Evolutionary conservation across 2,329 filamentous ascomycete species (phyloP).

Genomic region (Exophiala dermatitidis): DNA sequence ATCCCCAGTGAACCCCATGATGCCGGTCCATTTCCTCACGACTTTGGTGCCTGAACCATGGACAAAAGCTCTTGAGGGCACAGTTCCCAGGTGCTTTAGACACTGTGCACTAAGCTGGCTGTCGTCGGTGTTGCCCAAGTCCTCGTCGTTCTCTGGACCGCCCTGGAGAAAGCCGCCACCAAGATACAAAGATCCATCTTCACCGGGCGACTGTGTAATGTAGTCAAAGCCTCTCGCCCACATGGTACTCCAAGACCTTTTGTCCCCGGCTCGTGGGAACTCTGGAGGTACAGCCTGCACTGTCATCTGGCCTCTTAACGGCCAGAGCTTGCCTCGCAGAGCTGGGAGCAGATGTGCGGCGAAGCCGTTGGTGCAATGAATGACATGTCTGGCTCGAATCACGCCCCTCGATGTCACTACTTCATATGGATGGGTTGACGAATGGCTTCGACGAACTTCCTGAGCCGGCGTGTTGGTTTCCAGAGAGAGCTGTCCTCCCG

Average conservation of each 20-base stretch:
- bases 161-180: constrained; percentile 25
- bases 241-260: constrained; percentile 21
- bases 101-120: constrained; percentile 27
- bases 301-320: constrained; percentile 40
- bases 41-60: constrained; percentile 10
- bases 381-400: constrained; percentile 32
- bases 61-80: constrained; percentile 3
- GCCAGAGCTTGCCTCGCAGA: constrained; percentile 35
- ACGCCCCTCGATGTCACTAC: constrained; percentile 35
- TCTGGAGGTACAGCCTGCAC: constrained; percentile 32
- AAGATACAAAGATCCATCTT: constrained; percentile 13
- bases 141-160: constrained; percentile 31
- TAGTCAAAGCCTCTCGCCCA: constrained; percentile 22
- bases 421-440: constrained; percentile 26
- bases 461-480: constrained; percentile 25
- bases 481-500: constrained; percentile 16
- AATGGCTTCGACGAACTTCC: constrained; percentile 9
- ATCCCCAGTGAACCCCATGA: constrained; percentile 31
- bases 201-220: constrained; percentile 24
- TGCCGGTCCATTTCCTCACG: constrained; percentile 30
- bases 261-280: constrained; percentile 27
- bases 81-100: constrained; percentile 14
- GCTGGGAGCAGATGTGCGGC: constrained; percentile 38
- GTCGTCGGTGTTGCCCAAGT: constrained; percentile 33
- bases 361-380: constrained; percentile 41